phyloP scores from a whole-genome alignment of 2,329 filamentous ascomycete species.

The Colletotrichum somersetense region DNA sequence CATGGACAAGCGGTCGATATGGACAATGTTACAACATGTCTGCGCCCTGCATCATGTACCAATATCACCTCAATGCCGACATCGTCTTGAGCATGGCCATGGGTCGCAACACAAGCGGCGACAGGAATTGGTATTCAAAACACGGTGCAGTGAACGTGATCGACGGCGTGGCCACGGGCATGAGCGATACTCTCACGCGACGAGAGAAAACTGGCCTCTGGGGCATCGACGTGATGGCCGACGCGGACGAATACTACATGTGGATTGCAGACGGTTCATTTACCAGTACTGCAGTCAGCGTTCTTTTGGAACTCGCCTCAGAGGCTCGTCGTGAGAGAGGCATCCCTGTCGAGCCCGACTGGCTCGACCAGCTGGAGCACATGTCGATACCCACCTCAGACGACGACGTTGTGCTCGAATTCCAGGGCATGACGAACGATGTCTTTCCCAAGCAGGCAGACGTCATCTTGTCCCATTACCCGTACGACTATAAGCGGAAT shows the following conservation, averaged over 20 bases:
- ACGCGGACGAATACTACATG: conserved; percentile 42
- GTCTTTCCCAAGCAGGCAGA: conserved; percentile 78
- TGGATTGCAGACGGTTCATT: conserved; percentile 26
- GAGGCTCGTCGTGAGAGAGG: conserved; percentile 12
- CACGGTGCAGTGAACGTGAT: conserved; percentile 14
- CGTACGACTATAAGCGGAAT: conserved; percentile 69
- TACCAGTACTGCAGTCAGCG: conserved; percentile 12
- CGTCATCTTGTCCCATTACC: conserved; percentile 74
- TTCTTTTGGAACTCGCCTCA: not conserved
- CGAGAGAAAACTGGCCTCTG: conserved; percentile 38
- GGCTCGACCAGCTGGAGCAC: conserved; percentile 33
- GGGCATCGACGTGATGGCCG: conserved; percentile 43
- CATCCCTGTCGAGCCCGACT: conserved; percentile 17
- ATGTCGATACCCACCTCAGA: conserved; percentile 41
- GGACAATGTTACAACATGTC: conserved; percentile 74
- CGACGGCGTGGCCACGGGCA: conserved; percentile 1
- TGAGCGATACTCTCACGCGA: conserved; percentile 36
- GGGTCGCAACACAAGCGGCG: conserved; percentile 45
- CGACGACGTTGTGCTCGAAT: conserved; percentile 70
- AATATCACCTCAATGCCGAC: conserved; percentile 79
- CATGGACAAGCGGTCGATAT: conserved; percentile 75
- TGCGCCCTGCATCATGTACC: conserved; percentile 75
- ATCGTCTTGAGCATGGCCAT: conserved; percentile 64
- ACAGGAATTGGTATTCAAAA: conserved; percentile 41
- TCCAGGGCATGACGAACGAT: conserved; percentile 74